These are phyloP conservation scores for Ceratobasidium sp. DNA, from an alignment of 1,284 basidiomycete species.

Conservation along the genomic window DNA sequence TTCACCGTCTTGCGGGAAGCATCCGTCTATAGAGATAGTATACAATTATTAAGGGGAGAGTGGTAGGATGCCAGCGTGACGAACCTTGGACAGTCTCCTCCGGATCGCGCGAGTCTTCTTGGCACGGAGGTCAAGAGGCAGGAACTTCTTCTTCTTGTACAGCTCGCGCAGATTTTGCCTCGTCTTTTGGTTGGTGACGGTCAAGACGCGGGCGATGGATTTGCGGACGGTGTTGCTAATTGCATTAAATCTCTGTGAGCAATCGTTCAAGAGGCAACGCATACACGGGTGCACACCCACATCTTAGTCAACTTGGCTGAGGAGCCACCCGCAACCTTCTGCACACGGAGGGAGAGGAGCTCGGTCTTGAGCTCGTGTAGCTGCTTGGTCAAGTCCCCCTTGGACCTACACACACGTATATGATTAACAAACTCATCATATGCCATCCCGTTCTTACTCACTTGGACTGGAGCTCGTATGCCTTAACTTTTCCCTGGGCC, in stretches of 20 bases:
- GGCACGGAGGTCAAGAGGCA: constrained; percentile 95
- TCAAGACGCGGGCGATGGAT: constrained; percentile 98
- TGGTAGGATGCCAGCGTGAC: constrained; percentile 48
- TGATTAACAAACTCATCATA: constrained; percentile 30
- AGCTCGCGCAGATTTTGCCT: constrained; percentile 96
- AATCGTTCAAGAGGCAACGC: constrained; percentile 21
- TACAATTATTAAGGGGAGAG: constrained; percentile 38
- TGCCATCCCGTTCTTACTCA: constrained; percentile 58
- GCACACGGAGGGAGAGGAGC: constrained; percentile 92
- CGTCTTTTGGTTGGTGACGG: constrained; percentile 98
- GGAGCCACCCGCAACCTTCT: constrained; percentile 97
- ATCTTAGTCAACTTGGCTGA: constrained; percentile 98
- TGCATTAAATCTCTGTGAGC: background rate
- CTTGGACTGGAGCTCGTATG: constrained; percentile 99
- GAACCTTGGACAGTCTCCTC: constrained; percentile 89
- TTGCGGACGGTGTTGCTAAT: constrained; percentile 95
- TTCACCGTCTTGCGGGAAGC: constrained; percentile 83
- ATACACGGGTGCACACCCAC: constrained; percentile 63
- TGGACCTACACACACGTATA: constrained; percentile 70
- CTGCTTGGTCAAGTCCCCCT: constrained; percentile 97
- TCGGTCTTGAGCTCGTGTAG: constrained; percentile 95
- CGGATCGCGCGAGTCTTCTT: constrained; percentile 99
- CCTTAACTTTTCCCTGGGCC: constrained; percentile 76
- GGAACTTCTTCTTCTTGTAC: constrained; percentile 98
- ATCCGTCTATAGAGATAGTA: constrained; percentile 70